Base-by-base conservation (phyloP, 495 filamentous ascomycete species). In the Xylaria sp. region DNA sequence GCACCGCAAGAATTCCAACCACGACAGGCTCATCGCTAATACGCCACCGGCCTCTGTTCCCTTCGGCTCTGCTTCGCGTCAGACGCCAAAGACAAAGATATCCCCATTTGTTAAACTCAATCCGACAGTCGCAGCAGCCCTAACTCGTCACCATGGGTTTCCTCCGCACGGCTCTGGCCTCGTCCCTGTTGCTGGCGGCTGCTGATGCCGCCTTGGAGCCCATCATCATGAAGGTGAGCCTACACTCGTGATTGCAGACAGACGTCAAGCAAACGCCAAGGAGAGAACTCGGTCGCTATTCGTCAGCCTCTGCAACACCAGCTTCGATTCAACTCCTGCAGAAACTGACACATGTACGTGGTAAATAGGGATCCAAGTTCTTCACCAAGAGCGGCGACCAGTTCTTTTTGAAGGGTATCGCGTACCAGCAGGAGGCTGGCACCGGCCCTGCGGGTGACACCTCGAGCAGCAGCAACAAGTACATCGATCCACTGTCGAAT, bases 401-500 rank as follows among this genome's bases (percentile, higher is more conserved):
- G 84, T 99, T 99, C 77, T 90, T 82, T 78, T 93, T 98, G 72
- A 91, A 90, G 69, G 96, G 96, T 74, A 86, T 99, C 68, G 96
- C 96, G 50, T 99, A 99, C 81, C 96, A 90, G 74, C 86, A 87
- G 71, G 88, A 89, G 67, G 81, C 82, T 65, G 83, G 78, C 43
- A 78, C 81, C 9, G 80, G 78, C 43, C 76, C 78, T 19, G 78
- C 72, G 2, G 82, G 82, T 26, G 80, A 78, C 63, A 80, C 80
- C 14, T 77, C 77, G 33, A 67, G 74, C 26, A 81, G 62, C 55
- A 81, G 63, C 55, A 77, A 72, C 61, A 85, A 81, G 74, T 90
- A 84, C 76, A 77, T 80, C 44, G 89, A 90, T 73, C 95, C 96
- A 64, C 86, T 99, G 43, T 88, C 93, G 65, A 86, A 97, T 81